phyloP scores from a whole-genome alignment of 2,329 filamentous ascomycete species.

The Aschersonia sp. region DNA sequence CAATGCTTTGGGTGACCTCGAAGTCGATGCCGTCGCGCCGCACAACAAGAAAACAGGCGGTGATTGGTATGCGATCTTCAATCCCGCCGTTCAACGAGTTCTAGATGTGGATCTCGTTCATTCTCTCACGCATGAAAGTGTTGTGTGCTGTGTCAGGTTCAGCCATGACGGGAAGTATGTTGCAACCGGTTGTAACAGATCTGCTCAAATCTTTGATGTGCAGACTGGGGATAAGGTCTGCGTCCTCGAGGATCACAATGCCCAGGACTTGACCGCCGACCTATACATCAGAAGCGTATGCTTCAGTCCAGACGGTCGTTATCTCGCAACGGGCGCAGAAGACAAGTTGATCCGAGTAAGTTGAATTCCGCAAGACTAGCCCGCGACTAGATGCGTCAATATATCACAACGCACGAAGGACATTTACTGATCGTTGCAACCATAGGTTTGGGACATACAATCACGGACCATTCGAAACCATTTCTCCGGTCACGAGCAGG shows the following conservation, averaged over 20 bases:
- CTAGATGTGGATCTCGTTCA: slow-evolving; percentile 91
- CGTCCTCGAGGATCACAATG: slow-evolving; percentile 75
- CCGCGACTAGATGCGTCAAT: not conserved
- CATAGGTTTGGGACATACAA: slow-evolving; percentile 85
- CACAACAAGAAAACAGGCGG: slow-evolving; percentile 77
- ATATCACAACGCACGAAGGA: not conserved
- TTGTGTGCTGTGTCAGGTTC: slow-evolving; percentile 96
- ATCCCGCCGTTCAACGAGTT: slow-evolving; percentile 75
- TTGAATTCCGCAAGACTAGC: slow-evolving; percentile 5
- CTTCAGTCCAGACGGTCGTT: slow-evolving; percentile 93
- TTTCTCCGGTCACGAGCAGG: slow-evolving; percentile 94
- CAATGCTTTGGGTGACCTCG: slow-evolving; percentile 67
- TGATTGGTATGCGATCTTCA: slow-evolving; percentile 97
- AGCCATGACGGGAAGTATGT: slow-evolving; percentile 92
- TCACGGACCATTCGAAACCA: slow-evolving; percentile 74
- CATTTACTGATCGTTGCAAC: slow-evolving; percentile 5
- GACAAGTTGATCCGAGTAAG: slow-evolving; percentile 91
- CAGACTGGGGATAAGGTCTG: slow-evolving; percentile 75
- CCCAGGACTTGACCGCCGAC: slow-evolving; percentile 69
- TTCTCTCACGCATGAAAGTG: slow-evolving; percentile 83
- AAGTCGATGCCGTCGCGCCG: slow-evolving; percentile 70
- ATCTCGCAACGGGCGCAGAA: slow-evolving; percentile 88
- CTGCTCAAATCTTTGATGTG: slow-evolving; percentile 98
- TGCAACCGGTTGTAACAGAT: slow-evolving; percentile 91
- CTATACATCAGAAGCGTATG: slow-evolving; percentile 96